phyloP scores from a whole-genome alignment of 192 early-diverging fungal genomes.

The Coemansia sp. region DNA sequence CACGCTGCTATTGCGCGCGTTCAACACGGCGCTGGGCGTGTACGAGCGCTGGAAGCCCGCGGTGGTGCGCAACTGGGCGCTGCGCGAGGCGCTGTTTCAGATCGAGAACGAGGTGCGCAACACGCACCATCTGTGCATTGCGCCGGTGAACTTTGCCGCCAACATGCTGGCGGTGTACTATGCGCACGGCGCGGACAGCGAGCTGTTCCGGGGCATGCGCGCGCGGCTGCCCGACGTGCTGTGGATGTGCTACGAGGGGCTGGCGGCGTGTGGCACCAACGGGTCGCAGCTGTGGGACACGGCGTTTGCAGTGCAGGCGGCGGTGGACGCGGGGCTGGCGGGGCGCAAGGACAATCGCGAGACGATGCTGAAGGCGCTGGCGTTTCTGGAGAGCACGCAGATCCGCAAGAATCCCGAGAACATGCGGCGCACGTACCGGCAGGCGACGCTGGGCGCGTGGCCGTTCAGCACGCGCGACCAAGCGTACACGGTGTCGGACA shows the following conservation, averaged over 20 bases:
- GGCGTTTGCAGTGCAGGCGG: conserved; percentile 80
- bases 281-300: conserved; percentile 98
- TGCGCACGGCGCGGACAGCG: conserved; percentile 79
- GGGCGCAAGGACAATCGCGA: conserved; percentile 64
- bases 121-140: conserved; percentile 84
- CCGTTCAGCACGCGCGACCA: conserved; percentile 93
- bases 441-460: conserved; percentile 89
- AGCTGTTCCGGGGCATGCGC: conserved; percentile 70
- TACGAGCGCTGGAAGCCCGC: conserved; percentile 68
- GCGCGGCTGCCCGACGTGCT: conserved; percentile 76
- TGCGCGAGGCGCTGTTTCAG: conserved; percentile 73
- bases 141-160: conserved; percentile 91
- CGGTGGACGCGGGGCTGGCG: conserved; percentile 73
- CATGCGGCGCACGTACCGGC: conserved; percentile 69
- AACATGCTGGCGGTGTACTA: conserved; percentile 87
- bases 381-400: conserved; percentile 83
- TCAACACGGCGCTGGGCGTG: conserved; percentile 65
- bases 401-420: conserved; percentile 72
- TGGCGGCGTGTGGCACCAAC: conserved; percentile 96
- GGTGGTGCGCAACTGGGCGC: conserved; percentile 61
- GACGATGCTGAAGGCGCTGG: conserved; percentile 62
- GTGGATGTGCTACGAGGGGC: conserved; percentile 87
- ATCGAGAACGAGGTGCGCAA: conserved; percentile 86
- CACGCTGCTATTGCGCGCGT: conserved; percentile 66
- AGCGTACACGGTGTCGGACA: conserved; percentile 93